A percentile compares a stretch with the other conserved stretches of the same genome.
These are phyloP conservation scores for Phytopythium sindhum DNA, from an alignment of 352 stramenopile genomes.

Conservation along the genomic window DNA sequence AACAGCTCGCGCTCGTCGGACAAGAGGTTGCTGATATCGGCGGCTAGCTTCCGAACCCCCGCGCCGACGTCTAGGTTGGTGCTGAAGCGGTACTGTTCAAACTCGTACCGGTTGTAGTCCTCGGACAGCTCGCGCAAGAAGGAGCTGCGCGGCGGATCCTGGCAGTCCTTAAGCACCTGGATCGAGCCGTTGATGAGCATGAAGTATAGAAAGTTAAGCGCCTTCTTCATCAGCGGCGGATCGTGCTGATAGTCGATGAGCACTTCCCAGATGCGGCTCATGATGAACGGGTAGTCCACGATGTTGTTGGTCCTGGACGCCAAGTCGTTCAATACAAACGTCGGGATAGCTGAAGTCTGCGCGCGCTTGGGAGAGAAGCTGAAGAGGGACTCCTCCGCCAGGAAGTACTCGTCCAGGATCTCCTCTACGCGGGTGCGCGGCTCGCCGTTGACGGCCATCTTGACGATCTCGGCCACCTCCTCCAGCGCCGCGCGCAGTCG, in stretches of 20 bases:
- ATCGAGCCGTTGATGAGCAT: conserved; percentile 69
- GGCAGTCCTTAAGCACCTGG: conserved; percentile 61
- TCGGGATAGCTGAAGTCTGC: conserved; percentile 36
- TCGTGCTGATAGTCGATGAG: conserved; percentile 55
- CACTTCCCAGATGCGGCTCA: conserved; percentile 68
- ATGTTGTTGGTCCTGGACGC: conserved; percentile 65
- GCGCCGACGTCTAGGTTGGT: conserved; percentile 64
- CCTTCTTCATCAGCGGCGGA: conserved; percentile 59
- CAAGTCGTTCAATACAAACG: conserved; percentile 54
- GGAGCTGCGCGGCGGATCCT: conserved; percentile 31
- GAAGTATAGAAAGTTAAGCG: conserved; percentile 56
- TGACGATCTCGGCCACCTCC: conserved; percentile 62
- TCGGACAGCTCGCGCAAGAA: conserved; percentile 44
- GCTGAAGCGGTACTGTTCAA: conserved; percentile 72
- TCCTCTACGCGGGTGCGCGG: conserved; percentile 60
- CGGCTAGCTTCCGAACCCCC: conserved; percentile 54
- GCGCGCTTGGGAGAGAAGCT: conserved; percentile 38
- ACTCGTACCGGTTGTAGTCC: conserved; percentile 75
- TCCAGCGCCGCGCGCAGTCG: conserved; percentile 49
- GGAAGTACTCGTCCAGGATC: conserved; percentile 57
- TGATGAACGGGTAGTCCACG: conserved; percentile 72
- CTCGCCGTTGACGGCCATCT: conserved; percentile 48
- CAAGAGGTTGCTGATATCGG: conserved; percentile 47
- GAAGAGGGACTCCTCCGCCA: conserved; percentile 39
- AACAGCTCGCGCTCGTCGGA: conserved; percentile 50